A percentile compares a stretch with the other conserved stretches of the same genome.
Evolutionary conservation across 2,329 filamentous ascomycete genomes (phyloP).

Genomic region (Madurella mycetomatis): DNA sequence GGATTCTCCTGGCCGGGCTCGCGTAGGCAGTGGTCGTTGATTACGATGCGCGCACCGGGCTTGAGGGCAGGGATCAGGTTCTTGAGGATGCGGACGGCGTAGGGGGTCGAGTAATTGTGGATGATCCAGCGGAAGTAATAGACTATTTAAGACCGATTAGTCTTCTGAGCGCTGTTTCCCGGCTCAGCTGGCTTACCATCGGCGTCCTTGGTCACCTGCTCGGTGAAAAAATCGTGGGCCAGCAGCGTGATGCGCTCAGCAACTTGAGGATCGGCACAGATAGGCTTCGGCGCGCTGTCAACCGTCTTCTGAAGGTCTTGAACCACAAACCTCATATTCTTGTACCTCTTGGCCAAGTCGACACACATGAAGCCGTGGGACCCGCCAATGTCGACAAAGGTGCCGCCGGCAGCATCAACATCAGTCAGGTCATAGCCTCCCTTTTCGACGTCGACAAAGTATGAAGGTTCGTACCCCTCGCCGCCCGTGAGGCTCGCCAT

Average conservation of each 20-base stretch:
- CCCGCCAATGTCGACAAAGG: slow-evolving; percentile 56
- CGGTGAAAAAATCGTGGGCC: slow-evolving; percentile 54
- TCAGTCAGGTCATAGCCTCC: slow-evolving; percentile 48
- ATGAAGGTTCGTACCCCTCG: slow-evolving; percentile 51
- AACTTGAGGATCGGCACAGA: slow-evolving; percentile 37
- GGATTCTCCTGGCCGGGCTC: slow-evolving; percentile 31
- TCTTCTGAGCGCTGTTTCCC: not conserved
- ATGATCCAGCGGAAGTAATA: slow-evolving; percentile 59
- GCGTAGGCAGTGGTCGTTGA: slow-evolving; percentile 38
- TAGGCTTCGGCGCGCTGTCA: slow-evolving; percentile 41
- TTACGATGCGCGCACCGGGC: slow-evolving; percentile 46
- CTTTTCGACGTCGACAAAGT: slow-evolving; percentile 41
- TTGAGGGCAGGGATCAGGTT: slow-evolving; percentile 52
- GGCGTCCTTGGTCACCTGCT: slow-evolving; percentile 49
- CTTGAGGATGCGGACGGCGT: slow-evolving; percentile 45
- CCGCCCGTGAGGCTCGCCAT: slow-evolving; percentile 53
- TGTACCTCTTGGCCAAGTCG: slow-evolving; percentile 49
- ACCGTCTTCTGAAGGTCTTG: slow-evolving; percentile 51
- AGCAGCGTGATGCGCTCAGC: slow-evolving; percentile 39
- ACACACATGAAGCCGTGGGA: slow-evolving; percentile 54
- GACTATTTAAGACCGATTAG: slow-evolving; percentile 29
- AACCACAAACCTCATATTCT: slow-evolving; percentile 50
- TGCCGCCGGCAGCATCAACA: slow-evolving; percentile 42
- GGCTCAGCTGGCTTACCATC: slow-evolving; percentile 37
- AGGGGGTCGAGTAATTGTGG: slow-evolving; percentile 57